These are phyloP conservation scores for Trametes maxima DNA, from an alignment of 768 basidiomycete species.

Conservation along the genomic window DNA sequence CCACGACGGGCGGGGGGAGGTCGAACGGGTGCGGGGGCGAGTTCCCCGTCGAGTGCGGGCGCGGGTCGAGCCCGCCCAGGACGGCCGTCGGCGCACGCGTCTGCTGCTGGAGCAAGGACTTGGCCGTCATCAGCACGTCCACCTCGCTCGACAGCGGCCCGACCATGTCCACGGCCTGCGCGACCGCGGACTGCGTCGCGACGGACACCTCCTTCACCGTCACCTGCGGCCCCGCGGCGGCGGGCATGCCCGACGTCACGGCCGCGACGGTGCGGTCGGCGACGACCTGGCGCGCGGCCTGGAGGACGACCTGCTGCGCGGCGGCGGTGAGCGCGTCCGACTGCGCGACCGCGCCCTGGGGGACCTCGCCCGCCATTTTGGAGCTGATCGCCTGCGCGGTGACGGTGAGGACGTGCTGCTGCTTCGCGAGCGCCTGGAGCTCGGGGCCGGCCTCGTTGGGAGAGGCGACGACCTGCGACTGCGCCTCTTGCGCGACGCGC, in stretches of 20 bases:
- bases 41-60: conserved; percentile 40
- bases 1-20: conserved; percentile 7
- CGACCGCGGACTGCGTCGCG: conserved; percentile 76
- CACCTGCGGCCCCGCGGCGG: conserved; percentile 39
- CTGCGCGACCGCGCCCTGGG: conserved; percentile 46
- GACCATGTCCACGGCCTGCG: conserved; percentile 77
- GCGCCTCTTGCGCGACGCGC: conserved; percentile 74
- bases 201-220: conserved; percentile 61
- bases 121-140: conserved; percentile 77
- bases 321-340: conserved; percentile 67
- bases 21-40: conserved; percentile 21
- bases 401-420: conserved; percentile 74
- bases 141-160: conserved; percentile 76
- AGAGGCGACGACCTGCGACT: conserved; percentile 63
- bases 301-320: conserved; percentile 79
- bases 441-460: conserved; percentile 49
- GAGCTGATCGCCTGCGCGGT: conserved; percentile 78
- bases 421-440: conserved; percentile 72
- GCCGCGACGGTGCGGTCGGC: conserved; percentile 52
- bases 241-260: conserved; percentile 44
- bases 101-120: conserved; percentile 51
- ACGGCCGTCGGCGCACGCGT: conserved; percentile 30
- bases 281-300: conserved; percentile 66
- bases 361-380: conserved; percentile 58
- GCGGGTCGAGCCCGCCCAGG: conserved; percentile 34